Evolutionary conservation across 306 rosid genomes (phyloP), one percentile per base, ranked within the genome.

Genomic region (Castanea sativa): DNA sequence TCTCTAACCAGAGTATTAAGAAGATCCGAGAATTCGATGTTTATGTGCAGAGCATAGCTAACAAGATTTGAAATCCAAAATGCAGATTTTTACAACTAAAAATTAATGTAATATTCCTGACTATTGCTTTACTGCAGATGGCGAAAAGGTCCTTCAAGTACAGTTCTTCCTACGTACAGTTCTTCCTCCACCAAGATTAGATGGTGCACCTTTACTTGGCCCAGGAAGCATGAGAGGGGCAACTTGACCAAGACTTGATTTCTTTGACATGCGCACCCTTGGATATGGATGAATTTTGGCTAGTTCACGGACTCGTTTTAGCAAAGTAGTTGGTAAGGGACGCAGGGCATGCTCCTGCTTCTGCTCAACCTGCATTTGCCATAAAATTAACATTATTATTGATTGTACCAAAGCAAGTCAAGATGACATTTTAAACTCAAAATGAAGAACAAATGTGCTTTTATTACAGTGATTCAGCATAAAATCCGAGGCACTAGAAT

Each of bases 241-340:
- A 78, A 55, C 81, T 73, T 78, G 80, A 29, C 79, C 27, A n/a
- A 76, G 67, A 9, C 61, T 25, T 19, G 74, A 71, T 35, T 86
- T 83, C 88, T 86, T 90, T 27, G 83, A 81, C 75, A 86, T 80
- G 20, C 93, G 98, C 73, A 79, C 89, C 86, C 91, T 91, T 6
- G 99, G 99, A 80, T 96, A 96, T 0, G 98, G 97, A 67, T 93
- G 91, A 63, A 93, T 82, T 74, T 91, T 86, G 63, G 98, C 96
- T 86, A 96, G 89, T 80, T 96, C 97, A 19, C 82, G 85, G 59
- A 96, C 97, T 4, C 97, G 93, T 77, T 79, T 78, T 56, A 88
- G 87, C 55, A 96, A 86, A 81, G 87, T 76, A 71, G 76, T 82
- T 2, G 99, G 97, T 38, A 96, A 76, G 55, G 91, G 84, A 3